Evolutionary conservation across 2,329 filamentous ascomycete genomes (phyloP).

Genomic region (Monosporascus sp.): DNA sequence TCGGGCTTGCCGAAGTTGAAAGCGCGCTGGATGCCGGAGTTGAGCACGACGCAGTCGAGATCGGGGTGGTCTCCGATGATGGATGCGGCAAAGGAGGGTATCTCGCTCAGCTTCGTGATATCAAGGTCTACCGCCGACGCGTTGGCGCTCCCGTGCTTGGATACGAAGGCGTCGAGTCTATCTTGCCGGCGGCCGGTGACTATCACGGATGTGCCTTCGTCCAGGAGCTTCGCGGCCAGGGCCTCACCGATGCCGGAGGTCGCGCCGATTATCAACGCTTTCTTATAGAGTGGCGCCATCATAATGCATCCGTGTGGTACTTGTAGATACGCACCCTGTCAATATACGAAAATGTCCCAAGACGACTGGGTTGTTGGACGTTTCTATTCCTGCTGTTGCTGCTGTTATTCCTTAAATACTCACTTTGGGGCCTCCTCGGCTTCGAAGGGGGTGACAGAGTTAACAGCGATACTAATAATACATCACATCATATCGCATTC

Average conservation of each 20-base stretch:
- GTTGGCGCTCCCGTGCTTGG: conserved; percentile 31
- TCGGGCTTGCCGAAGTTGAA: conserved; percentile 39
- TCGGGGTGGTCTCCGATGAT: conserved; percentile 35
- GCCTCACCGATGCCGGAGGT: conserved; percentile 46
- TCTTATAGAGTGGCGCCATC: conserved; percentile 46
- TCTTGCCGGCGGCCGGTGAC: conserved; percentile 43
- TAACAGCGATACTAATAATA: neutral
- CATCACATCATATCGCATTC: neutral
- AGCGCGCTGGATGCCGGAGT: conserved; percentile 42
- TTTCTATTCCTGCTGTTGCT: no score
- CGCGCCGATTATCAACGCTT: conserved; percentile 45
- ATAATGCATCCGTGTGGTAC: neutral
- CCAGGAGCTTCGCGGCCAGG: conserved; percentile 32
- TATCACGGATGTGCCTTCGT: conserved; percentile 38
- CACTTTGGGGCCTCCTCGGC: neutral
- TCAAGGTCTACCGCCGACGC: conserved; percentile 34
- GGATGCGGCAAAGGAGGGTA: conserved; percentile 27
- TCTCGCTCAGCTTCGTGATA: conserved; percentile 33
- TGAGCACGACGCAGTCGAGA: conserved; percentile 47
- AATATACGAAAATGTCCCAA: no score
- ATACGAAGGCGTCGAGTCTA: conserved; percentile 40
- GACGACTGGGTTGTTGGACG: no score
- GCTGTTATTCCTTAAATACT: no score
- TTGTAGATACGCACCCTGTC: neutral
- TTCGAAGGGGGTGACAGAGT: neutral